Conservation (phyloP, 495 filamentous ascomycete genomes). For the Penicillium riverlandense region DNA sequence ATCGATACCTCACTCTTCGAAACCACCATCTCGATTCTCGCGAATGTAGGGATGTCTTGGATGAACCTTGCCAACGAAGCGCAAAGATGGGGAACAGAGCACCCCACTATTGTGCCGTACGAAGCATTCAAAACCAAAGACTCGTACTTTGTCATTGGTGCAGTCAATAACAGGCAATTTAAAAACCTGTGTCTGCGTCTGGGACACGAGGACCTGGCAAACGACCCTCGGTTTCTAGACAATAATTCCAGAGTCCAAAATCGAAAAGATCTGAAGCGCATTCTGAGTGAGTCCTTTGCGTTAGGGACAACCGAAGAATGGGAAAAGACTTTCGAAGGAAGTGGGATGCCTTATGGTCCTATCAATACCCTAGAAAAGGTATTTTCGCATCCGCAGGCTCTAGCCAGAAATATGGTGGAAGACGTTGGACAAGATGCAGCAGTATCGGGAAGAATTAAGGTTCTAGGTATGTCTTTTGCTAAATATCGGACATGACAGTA, state of each 20-base stretch:
- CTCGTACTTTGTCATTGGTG: constrained; percentile 39
- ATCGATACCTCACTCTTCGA: constrained; percentile 51
- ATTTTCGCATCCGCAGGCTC: constrained; percentile 19
- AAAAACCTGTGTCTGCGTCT: constrained; percentile 38
- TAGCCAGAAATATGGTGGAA: constrained; percentile 18
- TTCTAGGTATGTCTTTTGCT: constrained; percentile 7
- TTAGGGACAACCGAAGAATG: constrained; percentile 71
- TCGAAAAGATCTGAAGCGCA: constrained; percentile 43
- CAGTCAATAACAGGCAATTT: constrained; percentile 49
- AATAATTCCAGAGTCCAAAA: constrained; percentile 28
- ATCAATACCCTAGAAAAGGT: constrained; percentile 48
- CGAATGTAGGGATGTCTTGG: constrained; percentile 47
- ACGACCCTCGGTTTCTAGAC: constrained; percentile 27
- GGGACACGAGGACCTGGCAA: constrained; percentile 16
- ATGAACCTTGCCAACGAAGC: constrained; percentile 42
- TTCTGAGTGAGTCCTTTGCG: constrained; percentile 57
- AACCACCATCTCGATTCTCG: constrained; percentile 57
- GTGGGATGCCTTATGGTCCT: constrained; percentile 81
- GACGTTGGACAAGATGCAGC: constrained; percentile 7
- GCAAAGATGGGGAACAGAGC: constrained; percentile 30
- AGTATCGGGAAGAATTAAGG: constrained; percentile 8
- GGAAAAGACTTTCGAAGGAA: constrained; percentile 68
- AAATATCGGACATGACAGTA: not conserved
- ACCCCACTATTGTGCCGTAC: constrained; percentile 46
- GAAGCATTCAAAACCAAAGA: constrained; percentile 43